Base-by-base conservation (phyloP, 768 basidiomycete genomes). In the Tulasnella sp. region DNA sequence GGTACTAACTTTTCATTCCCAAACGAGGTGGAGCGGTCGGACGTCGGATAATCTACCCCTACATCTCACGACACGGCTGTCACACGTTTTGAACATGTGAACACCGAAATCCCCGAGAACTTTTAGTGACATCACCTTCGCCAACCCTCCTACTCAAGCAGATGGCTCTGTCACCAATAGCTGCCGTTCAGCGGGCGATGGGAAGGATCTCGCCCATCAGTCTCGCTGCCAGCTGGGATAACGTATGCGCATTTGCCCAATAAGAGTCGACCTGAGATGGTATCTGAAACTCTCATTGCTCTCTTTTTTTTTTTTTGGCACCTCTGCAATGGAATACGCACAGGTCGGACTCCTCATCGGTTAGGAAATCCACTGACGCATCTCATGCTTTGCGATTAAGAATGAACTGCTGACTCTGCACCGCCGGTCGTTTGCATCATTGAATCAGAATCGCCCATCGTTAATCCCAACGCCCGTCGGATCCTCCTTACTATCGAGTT, bases 151-250 rank as follows among this genome's bases (percentile, higher is more conserved):
- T 7, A 38, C 5, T 15, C 34, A 48, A 7, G 11, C 5, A 5
- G 25, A 56, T 56, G 21, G 55, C 19, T 22, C 66, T 65, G 65
- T 50, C 66, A 19, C 24, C 53, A n/a, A 60, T 76, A 11, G 81
- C 78, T 68, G 72, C 75, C 30, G 79, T 84, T 10, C 79, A 78
- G 64, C 76, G 73, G 44, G 81, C 83, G 0, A 85, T 91, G 84
- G 85, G 87, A 62, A 78, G 82, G 25, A 86, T 96, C 63, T 92
- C 92, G 1, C 93, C 93, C 2, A 76, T 91, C 21, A 75, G 80
- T 38, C 76, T 96, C 7, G 92, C 93, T 17, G 92, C 87, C 64
- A 80, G 78, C 62, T 97, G 93, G 92, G 93, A 97, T 67, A 97
- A 97, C 72, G 92, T 96, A 63, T 87, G 53, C n/a, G n/a, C n/a